Base-by-base conservation (phyloP, 148 eudicot genomes). In the Camellia sinensis region DNA sequence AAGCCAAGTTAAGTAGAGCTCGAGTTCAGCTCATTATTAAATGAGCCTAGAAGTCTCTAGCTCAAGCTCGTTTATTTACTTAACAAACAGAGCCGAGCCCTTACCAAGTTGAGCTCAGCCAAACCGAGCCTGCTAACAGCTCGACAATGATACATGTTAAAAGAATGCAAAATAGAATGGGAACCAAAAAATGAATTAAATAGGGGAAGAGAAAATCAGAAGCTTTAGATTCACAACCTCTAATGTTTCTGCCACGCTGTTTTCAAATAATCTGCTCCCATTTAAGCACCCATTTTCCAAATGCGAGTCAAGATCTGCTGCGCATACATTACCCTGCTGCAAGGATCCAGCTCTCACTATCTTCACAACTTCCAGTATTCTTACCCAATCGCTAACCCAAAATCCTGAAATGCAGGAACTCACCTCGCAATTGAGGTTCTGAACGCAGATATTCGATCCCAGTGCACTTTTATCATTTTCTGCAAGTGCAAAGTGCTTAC, bases 261-360 rank as follows among this genome's bases (percentile, higher is more conserved):
- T 88, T 66, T 83, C 88, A 68, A 87, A 91, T 62, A 78, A 29
- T 74, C 82, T 78, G 75, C 80, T 83, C 81, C 82, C 89, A 85
- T 78, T 80, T 65, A 66, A 77, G 79, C 82, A 83, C 76, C 83
- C 89, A 77, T 77, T 82, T 46, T 86, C 86, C 54, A 84, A 80
- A 69, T 37, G 80, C 74, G 82, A 77, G 70, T 77, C 79, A 40
- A 71, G 74, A 81, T 80, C 89, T 6, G 73, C 81, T 72, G 81
- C 85, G 63, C 82, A 80, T 43, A 74, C 37, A 66, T 85, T 82
- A 85, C 82, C 94, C 94, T 91, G 92, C 94, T 91, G 92, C 90
- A 85, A 85, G 87, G 84, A 84, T 73, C 81, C 80, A 65, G 83
- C 86, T 84, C 89, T 88, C 86, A 84, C 88, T 85, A 85, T 83